A percentile compares a stretch with the other conserved stretches of the same genome.
phyloP scores from a whole-genome alignment of 352 stramenopile genomes.

The Phytopythium helicoides region DNA sequence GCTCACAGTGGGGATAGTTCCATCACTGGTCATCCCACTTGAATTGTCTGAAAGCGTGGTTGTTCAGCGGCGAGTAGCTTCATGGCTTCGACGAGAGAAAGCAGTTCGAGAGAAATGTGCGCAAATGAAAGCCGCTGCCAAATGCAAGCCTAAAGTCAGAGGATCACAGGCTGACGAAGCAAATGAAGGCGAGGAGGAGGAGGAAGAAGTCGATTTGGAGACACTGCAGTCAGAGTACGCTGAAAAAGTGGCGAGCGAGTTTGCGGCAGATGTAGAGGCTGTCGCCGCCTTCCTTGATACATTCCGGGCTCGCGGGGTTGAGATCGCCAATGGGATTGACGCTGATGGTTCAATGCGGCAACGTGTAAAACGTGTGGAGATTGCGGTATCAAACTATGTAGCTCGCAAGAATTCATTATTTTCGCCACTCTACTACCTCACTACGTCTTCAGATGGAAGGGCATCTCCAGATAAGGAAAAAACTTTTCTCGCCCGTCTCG shows the following conservation, averaged over 20 bases:
- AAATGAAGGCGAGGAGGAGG: conserved; percentile 17
- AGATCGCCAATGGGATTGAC: conserved; percentile 22
- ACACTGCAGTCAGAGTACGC: conserved; percentile 38
- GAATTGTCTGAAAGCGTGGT: conserved; percentile 20
- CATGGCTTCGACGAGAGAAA: conserved; percentile 9
- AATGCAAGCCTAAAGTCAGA: neutral
- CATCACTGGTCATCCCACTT: conserved; percentile 48
- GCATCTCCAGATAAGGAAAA: too few relatives aligned
- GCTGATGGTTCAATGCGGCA: conserved; percentile 29
- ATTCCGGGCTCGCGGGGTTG: conserved; percentile 35
- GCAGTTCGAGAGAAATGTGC: conserved; percentile 22
- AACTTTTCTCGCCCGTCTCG: conserved; percentile 18
- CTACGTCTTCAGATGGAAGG: too few relatives aligned
- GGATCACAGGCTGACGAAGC: conserved; percentile 10
- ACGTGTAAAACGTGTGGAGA: conserved; percentile 24
- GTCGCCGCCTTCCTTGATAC: conserved; percentile 29
- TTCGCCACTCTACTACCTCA: conserved; percentile 31
- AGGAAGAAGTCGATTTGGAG: conserved; percentile 27
- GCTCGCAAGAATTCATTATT: conserved; percentile 39
- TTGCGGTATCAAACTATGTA: conserved; percentile 29
- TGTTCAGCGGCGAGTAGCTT: neutral
- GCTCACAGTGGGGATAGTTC: conserved; percentile 46
- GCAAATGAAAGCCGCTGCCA: conserved; percentile 20
- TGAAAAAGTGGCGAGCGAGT: conserved; percentile 43
- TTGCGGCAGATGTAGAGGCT: conserved; percentile 33